Evolutionary conservation across 768 basidiomycete species (phyloP), one percentile per base, ranked within the genome.

Genomic region (Porpolomopsis calyptriformis): DNA sequence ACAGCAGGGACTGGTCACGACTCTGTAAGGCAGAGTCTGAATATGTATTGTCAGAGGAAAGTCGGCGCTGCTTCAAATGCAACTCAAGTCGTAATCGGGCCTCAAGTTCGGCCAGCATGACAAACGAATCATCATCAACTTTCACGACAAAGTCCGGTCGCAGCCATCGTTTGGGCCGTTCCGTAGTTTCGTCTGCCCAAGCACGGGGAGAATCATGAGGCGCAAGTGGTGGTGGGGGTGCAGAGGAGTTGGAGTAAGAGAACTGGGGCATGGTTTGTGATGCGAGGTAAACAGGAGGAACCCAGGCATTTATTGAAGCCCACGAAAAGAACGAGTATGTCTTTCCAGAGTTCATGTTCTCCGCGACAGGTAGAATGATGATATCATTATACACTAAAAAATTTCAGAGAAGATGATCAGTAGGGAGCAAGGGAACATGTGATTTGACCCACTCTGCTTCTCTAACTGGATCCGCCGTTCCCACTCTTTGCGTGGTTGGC

Each of bases 301-400:
- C 90, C 77, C 87, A 91, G 8, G 91, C 91, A 54, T 87, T 81
- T 57, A 81, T 76, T 29, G 87, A 77, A 4, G 93, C 89, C 94
- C 94, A 98, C 11, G 78, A 77, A 69, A 92, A 97, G 67, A 82
- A 98, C 1, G 83, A 77, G 58, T 94, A 73, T 4, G 87, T 86
- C 64, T 98, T 98, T 47, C 94, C 94, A 40, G 75, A 68, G 63
- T 98, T 97, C 94, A 98, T 97, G 63, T 97, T 96, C 66, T 98
- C 94, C 8, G 76, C 57, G 36, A 82, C 79, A 22, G 89, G 85
- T 36, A 96, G 72, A 40, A 93, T 72, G 51, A 91, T 68, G 48
- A 93, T 83, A 60, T 92, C 90, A 57, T 89, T 85, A 61, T 81
- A 89, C 60, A 76, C 87, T 90, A 58, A 12, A 20, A n/a, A n/a